Percentiles rank a stretch among this genome's conserved stretches.
These are phyloP conservation scores for Chlamydomonas incerta DNA, from an alignment of 139 green algal genomes.

Conservation along the genomic window DNA sequence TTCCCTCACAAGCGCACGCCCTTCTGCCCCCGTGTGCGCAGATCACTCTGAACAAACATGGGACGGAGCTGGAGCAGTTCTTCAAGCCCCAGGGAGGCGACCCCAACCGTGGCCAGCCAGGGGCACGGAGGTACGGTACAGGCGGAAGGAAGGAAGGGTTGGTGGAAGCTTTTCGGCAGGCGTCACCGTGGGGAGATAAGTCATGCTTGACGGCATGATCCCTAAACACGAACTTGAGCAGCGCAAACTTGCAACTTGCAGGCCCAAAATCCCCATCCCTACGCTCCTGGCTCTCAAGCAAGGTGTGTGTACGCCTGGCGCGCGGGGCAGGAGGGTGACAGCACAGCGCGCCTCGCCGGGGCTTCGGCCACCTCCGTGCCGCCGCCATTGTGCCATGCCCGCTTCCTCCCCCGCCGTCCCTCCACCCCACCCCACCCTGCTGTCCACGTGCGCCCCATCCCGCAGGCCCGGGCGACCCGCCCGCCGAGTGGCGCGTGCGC, in stretches of 20 bases:
- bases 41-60: slow-evolving; percentile 3
- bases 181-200: too few relatives aligned
- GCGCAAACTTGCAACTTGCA: not conserved
- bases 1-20: too few relatives aligned
- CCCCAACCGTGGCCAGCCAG: not conserved
- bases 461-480: not conserved
- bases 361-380: not conserved
- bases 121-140: not conserved
- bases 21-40: too few relatives aligned
- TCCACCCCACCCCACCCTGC: not conserved
- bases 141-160: not conserved
- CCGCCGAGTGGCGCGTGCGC: slow-evolving; percentile 15
- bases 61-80: slow-evolving; percentile 12
- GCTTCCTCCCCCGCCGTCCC: not conserved
- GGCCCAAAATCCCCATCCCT: not conserved
- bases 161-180: too few relatives aligned
- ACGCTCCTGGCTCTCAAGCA: not conserved
- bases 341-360: too few relatives aligned
- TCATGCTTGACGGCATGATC: too few relatives aligned
- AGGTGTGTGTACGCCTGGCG: not conserved
- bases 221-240: not conserved
- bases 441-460: too few relatives aligned
- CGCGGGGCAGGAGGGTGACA: not conserved
- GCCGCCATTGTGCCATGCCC: not conserved
- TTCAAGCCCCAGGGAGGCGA: not conserved